A percentile compares a stretch with the other conserved stretches of the same genome.
phyloP scores from a whole-genome alignment of 805 yeast genomes.

The Lachancea waltii region DNA sequence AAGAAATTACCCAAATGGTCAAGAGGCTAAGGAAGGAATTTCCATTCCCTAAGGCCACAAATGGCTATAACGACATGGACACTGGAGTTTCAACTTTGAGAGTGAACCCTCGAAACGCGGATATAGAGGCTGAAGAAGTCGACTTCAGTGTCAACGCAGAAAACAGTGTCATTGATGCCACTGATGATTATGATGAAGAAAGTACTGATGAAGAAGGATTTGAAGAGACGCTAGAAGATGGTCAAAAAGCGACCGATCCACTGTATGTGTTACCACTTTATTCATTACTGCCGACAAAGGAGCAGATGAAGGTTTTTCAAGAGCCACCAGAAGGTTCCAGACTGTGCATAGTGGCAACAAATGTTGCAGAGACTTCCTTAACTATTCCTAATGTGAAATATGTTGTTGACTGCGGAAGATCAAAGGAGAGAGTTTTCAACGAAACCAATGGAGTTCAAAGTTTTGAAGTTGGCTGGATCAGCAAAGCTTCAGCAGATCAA shows the following conservation, averaged over 20 bases:
- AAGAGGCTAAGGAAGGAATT: conserved; percentile 61
- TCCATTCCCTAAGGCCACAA: conserved; percentile 38
- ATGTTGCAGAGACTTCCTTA: conserved; percentile 95
- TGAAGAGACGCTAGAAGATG: conserved; percentile 65
- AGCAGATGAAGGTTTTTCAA: conserved; percentile 89
- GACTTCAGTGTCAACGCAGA: conserved; percentile 53
- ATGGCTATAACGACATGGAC: conserved; percentile 22
- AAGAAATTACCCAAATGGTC: conserved; percentile 77
- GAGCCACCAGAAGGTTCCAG: conserved; percentile 81
- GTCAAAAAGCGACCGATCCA: conserved; percentile 69
- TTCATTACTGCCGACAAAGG: conserved; percentile 86
- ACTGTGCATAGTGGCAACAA: conserved; percentile 90
- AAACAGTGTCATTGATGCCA: conserved; percentile 32
- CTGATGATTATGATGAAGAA: conserved; percentile 31
- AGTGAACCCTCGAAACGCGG: conserved; percentile 54
- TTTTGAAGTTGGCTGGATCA: conserved; percentile 84
- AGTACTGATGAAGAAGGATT: conserved; percentile 46
- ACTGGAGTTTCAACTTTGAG: conserved; percentile 39
- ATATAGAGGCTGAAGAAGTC: conserved; percentile 80
- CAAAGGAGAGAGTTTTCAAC: conserved; percentile 80
- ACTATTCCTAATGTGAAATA: conserved; percentile 94
- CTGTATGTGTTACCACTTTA: conserved; percentile 87
- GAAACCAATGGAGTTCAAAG: conserved; percentile 87
- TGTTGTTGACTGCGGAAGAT: conserved; percentile 91
- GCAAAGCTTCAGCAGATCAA: conserved; percentile 94